Evolutionary conservation across 2,329 filamentous ascomycete species (phyloP).

Genomic region (Arthrobotrys entomopaga): DNA sequence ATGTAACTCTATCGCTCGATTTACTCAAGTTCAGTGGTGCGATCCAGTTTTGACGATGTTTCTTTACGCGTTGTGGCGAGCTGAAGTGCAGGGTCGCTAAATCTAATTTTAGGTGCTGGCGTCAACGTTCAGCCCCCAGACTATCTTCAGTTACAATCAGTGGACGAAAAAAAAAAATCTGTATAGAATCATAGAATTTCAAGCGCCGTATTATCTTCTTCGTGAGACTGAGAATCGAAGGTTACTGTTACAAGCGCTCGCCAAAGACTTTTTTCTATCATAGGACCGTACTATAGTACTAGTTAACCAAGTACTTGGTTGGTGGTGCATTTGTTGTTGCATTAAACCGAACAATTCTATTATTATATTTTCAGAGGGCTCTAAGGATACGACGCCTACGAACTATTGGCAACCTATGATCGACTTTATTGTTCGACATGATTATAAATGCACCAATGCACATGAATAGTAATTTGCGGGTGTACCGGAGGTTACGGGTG

Average conservation of each 20-base stretch:
- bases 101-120: conserved; percentile 49
- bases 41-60: not conserved
- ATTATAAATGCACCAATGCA: not conserved
- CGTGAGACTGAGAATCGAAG: not conserved
- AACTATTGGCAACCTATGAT: not conserved
- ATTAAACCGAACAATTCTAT: conserved; percentile 1
- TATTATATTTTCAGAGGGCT: conserved; percentile 39
- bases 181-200: conserved; percentile 18
- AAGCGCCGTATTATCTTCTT: conserved; percentile 45
- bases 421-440: conserved; percentile 7
- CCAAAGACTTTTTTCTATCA: conserved; percentile 10
- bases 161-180: conserved; percentile 1
- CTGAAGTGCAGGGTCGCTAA: conserved; percentile 3
- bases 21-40: too few relatives aligned
- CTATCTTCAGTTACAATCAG: conserved; percentile 5
- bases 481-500: conserved; percentile 20
- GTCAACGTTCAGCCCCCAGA: too few relatives aligned
- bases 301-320: too few relatives aligned
- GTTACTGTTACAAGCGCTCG: conserved; percentile 19
- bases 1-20: too few relatives aligned
- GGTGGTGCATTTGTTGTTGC: not conserved
- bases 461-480: conserved; percentile 33
- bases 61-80: not conserved
- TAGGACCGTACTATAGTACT: conserved; percentile 25
- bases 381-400: conserved; percentile 2